A percentile compares a stretch with the other conserved stretches of the same genome.
These are phyloP conservation scores for Yamadazyma olivae DNA, from an alignment of 805 yeast genomes.

Conservation along the genomic window DNA sequence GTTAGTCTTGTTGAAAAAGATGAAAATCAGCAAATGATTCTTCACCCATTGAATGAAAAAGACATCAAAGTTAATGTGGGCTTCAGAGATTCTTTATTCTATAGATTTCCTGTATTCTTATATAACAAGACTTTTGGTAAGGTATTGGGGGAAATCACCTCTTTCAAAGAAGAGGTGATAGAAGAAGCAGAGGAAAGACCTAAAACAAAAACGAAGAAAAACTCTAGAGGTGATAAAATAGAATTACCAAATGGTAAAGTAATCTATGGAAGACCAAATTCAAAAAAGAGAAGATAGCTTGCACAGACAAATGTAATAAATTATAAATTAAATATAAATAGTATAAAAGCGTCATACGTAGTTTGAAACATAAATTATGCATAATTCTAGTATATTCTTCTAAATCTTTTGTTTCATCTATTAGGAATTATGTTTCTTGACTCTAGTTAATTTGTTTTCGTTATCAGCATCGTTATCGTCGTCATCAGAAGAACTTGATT, in stretches of 20 bases:
- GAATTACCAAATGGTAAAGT: conserved; percentile 64
- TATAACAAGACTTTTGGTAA: conserved; percentile 49
- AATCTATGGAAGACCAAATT: conserved; percentile 30
- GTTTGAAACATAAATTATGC: too few relatives aligned
- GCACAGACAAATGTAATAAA: not conserved
- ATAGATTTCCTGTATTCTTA: conserved; percentile 36
- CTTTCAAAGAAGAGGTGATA: conserved; percentile 10
- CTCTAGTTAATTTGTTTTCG: conserved; percentile 41
- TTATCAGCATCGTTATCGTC: conserved; percentile 19
- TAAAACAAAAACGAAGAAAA: conserved; percentile 27
- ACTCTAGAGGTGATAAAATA: conserved; percentile 40
- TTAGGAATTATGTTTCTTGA: conserved; percentile 31
- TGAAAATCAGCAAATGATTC: conserved; percentile 29
- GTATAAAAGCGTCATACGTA: too few relatives aligned
- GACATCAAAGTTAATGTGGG: conserved; percentile 47
- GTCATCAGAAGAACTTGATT: conserved; percentile 37
- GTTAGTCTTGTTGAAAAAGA: conserved; percentile 50
- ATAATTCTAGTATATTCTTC: too few relatives aligned
- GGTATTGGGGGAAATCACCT: conserved; percentile 10
- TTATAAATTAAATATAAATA: too few relatives aligned
- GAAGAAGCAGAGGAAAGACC: conserved; percentile 12
- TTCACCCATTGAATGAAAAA: conserved; percentile 43
- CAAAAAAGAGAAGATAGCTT: conserved; percentile 10
- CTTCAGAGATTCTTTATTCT: conserved; percentile 46
- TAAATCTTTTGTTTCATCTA: not conserved